phyloP scores from a whole-genome alignment of 2,329 filamentous ascomycete genomes.

The Aspergillus flavus region DNA sequence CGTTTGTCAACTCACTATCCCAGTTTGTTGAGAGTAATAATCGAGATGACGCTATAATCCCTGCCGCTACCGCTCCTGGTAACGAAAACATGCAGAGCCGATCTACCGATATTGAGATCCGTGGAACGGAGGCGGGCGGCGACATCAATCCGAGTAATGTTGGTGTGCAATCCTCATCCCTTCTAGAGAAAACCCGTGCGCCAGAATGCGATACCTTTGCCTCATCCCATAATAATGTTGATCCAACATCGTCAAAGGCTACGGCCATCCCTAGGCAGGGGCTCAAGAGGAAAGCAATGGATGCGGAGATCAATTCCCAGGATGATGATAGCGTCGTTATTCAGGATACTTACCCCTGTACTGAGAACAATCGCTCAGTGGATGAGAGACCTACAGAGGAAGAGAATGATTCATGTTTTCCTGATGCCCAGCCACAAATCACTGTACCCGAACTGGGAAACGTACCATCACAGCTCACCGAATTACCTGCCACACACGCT shows the following conservation, averaged over 20 bases:
- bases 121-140: too few relatives aligned
- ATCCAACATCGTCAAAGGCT: not conserved
- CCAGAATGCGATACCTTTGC: not conserved
- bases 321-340: not conserved
- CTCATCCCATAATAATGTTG: not conserved
- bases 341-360: not conserved
- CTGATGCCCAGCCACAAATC: slow-evolving; percentile 31
- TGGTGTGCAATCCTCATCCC: not conserved
- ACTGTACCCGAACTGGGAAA: slow-evolving; percentile 14
- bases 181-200: not conserved
- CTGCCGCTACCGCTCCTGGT: not conserved
- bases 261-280: not conserved
- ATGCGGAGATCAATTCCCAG: not conserved
- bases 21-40: not conserved
- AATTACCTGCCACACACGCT: slow-evolving; percentile 3
- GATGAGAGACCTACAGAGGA: not conserved
- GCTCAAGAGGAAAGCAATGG: not conserved
- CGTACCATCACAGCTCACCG: slow-evolving; percentile 8
- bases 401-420: slow-evolving; percentile 14
- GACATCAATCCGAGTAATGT: not conserved
- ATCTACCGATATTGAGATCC: not conserved
- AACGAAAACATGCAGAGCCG: not conserved
- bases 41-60: not conserved
- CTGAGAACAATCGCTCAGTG: slow-evolving; percentile 1
- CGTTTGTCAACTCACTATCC: slow-evolving; percentile 17